Base-by-base conservation (phyloP, 306 rosid genomes). In the Gynostemma pentaphyllum region DNA sequence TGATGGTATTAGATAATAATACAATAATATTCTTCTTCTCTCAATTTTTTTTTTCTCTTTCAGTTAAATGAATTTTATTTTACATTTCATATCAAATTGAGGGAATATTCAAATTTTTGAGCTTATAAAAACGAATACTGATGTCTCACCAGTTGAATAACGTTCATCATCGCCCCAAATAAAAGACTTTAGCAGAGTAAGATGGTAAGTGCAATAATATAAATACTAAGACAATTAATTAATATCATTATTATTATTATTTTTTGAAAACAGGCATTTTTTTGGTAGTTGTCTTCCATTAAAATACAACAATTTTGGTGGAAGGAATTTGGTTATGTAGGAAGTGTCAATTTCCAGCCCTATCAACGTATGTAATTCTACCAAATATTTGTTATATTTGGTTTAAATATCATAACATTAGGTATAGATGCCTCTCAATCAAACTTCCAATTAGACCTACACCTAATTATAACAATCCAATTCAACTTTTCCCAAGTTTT, bases 341-440 rank as follows among this genome's bases (percentile, higher is more conserved):
- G 23, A 36, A 57, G 46, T 57, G 64, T 57, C 46, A 57, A 57
- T 57, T 57, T 11, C 64, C 27, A 57, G 21, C 45, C 29, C 34
- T 21, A 60, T 39, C 37, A 39, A 27, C 19, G 13, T 11, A 57
- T 57, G 16, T 55, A 50, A 50, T 53, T 28, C 0, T 29, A 27
- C 14, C 3, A 54, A 7, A 16, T 1, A n/a, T 10, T 11, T 9
- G 32, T 55, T 13, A 14, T 21, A 23, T 14, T 29, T 16, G 10
- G 9, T 32, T 56, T 61, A 61, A 51, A 21, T 15, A 13, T 34
- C 19, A 34, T 49, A 21, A 10, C 27, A 19, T 29, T 66, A 45
- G 66, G 76, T 56, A 61, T 67, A 22, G 45, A 16, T 28, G 15
- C 12, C 8, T 32, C 39, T 54, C 63, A 30, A 36, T 62, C 63